Conservation (phyloP, 2,329 filamentous ascomycete species). For the Aspergillus ochraceoroseus region DNA sequence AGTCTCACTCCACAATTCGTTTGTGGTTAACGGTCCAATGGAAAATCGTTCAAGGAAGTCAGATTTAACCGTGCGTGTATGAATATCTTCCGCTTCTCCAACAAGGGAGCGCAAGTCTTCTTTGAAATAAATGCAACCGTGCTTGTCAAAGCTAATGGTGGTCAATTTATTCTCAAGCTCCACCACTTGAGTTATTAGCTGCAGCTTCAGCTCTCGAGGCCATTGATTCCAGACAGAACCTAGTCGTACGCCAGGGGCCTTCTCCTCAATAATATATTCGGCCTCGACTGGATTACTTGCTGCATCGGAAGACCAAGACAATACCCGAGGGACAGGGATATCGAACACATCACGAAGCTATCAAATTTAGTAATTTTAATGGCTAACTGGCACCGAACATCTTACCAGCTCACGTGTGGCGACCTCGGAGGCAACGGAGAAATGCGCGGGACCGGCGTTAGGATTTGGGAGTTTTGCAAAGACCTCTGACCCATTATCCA, state of each 20-base stretch:
- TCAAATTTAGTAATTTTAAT: slow-evolving; percentile 8
- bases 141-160: slow-evolving; percentile 21
- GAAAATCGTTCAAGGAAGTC: slow-evolving; percentile 16
- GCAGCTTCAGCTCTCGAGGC: slow-evolving; percentile 23
- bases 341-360: slow-evolving; percentile 23
- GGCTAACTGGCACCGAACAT: neutral
- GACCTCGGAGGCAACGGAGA: slow-evolving; percentile 25
- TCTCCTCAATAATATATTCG: slow-evolving; percentile 31
- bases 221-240: slow-evolving; percentile 29
- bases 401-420: slow-evolving; percentile 27
- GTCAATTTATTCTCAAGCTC: slow-evolving; percentile 27
- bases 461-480: slow-evolving; percentile 30
- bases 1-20: slow-evolving; percentile 21
- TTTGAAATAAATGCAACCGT: slow-evolving; percentile 30
- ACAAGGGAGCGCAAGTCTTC: slow-evolving; percentile 19
- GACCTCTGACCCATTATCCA: slow-evolving; percentile 30
- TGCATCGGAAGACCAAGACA: slow-evolving; percentile 22
- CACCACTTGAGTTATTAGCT: slow-evolving; percentile 26
- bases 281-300: slow-evolving; percentile 17
- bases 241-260: slow-evolving; percentile 27
- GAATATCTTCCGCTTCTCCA: slow-evolving; percentile 15
- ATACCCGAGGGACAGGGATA: slow-evolving; percentile 18
- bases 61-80: neutral
- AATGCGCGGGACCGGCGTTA: slow-evolving; percentile 25
- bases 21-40: slow-evolving; percentile 24